Base-by-base conservation (phyloP, 768 basidiomycete genomes). In the Psilocybe azurescens region DNA sequence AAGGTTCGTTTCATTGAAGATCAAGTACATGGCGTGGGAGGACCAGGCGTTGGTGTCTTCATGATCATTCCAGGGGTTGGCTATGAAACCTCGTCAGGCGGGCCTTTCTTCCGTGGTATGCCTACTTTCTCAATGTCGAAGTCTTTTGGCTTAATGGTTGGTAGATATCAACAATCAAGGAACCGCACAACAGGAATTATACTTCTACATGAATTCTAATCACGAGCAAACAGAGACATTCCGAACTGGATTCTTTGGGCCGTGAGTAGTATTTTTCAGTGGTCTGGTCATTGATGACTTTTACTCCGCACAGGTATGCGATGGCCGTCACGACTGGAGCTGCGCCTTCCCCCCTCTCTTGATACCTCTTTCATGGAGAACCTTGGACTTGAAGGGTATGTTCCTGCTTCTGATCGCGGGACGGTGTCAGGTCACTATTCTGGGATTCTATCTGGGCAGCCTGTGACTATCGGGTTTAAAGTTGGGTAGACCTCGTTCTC, bases 1-100 rank as follows among this genome's bases (percentile, higher is more conserved):
- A 56, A 81, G 80, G 71, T 80, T 58, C 81, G 77, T 28, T 83
- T 83, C 73, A 84, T 83, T 55, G 67, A 77, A n/a, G 82, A 84
- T 66, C 79, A 81, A 67, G 79, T 83, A 11, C 81, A 83, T 59
- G 81, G 81, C 28, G 80, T 82, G 16, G 80, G 80, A 56, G 81
- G 80, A 14, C 75, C 74, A 53, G 79, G 77, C 14, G 78, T 81
- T 30, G 81, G 79, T 47, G 79, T 74, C n/a, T 81, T 65, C 58
- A 81, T 81, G 67, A 78, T 82, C 55, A 73, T 84, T 36, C 81
- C 81, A 28, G 73, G 78, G 41, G 75, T 77, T 8, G 72, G 78
- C 41, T 84, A 82, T 59, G 82, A 84, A 61, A 70, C 72, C 16
- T 79, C 79, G 3, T 83, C 81, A 14, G 83, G 83, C 54, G 81